A percentile compares a stretch with the other conserved stretches of the same genome.
Evolutionary conservation across 2,329 filamentous ascomycete species (phyloP).

Genomic region (Sclerotinia borealis): DNA sequence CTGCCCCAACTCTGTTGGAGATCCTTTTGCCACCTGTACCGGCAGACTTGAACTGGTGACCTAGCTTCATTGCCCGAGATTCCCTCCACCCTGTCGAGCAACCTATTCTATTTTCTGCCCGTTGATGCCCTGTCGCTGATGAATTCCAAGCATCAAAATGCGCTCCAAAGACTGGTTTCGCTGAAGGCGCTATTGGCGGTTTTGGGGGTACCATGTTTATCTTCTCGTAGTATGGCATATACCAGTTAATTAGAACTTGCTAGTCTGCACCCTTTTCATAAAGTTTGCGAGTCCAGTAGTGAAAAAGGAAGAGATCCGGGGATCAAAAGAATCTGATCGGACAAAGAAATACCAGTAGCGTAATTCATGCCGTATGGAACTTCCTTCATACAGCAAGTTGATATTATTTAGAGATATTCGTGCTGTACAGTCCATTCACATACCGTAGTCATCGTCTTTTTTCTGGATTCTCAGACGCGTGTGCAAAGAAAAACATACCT

Average conservation of each 20-base stretch:
- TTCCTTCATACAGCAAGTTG: background rate
- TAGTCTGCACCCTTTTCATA: background rate
- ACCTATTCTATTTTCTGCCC: constrained; percentile 59
- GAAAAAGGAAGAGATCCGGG: background rate
- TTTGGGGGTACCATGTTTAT: constrained; percentile 24
- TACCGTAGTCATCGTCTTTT: background rate
- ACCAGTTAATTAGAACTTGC: constrained; percentile 3
- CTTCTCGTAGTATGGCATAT: background rate
- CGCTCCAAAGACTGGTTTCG: constrained; percentile 37
- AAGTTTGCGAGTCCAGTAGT: background rate
- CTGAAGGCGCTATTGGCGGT: constrained; percentile 20
- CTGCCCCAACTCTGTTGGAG: constrained; percentile 59
- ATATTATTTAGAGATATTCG: background rate
- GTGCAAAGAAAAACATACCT: background rate
- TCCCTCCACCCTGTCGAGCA: constrained; percentile 64
- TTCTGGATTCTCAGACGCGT: background rate
- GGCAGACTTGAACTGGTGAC: constrained; percentile 58
- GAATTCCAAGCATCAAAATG: constrained; percentile 67
- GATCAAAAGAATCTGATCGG: background rate
- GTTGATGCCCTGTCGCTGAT: constrained; percentile 71
- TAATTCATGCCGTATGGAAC: background rate
- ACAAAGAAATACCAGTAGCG: background rate
- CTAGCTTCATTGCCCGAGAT: constrained; percentile 62
- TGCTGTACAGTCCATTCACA: background rate
- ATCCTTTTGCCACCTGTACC: constrained; percentile 53